Percentiles rank a stretch among this genome's conserved stretches.
phyloP scores from a whole-genome alignment of 176 grass and related monocot genomes.

The Hordeum vulgare region DNA sequence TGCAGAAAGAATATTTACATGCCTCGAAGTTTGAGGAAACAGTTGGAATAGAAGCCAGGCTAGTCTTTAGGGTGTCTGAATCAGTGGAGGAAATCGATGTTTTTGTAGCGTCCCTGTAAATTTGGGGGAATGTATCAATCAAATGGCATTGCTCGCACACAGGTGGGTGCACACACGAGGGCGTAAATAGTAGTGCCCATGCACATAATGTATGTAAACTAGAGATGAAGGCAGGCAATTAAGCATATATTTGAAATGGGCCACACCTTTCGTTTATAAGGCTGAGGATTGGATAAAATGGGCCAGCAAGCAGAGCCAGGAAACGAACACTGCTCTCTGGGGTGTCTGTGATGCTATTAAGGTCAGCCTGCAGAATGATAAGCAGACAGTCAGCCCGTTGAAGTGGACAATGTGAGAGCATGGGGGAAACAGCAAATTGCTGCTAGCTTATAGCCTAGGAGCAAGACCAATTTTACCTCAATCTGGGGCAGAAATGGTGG shows the following conservation, averaged over 20 bases:
- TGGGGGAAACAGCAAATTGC: slow-evolving; percentile 1
- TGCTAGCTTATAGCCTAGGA: slow-evolving; percentile 8
- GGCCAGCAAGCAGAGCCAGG: slow-evolving; percentile 85
- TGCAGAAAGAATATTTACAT: slow-evolving; percentile 2
- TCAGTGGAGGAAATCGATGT: slow-evolving; percentile 37
- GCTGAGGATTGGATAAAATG: slow-evolving; percentile 82
- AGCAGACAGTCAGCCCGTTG: background rate
- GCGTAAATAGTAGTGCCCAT: background rate
- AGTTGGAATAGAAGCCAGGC: slow-evolving; percentile 48
- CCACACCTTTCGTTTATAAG: slow-evolving; percentile 87
- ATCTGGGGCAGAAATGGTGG: slow-evolving; percentile 75
- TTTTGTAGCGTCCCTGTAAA: slow-evolving; percentile 70
- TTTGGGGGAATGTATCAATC: slow-evolving; percentile 20
- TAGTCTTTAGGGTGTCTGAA: slow-evolving; percentile 67
- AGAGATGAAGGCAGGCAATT: slow-evolving; percentile 14
- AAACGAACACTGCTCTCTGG: slow-evolving; percentile 63
- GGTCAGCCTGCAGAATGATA: slow-evolving; percentile 59
- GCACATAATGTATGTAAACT: slow-evolving; percentile 1
- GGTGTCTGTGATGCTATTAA: slow-evolving; percentile 55
- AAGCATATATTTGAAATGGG: slow-evolving; percentile 19
- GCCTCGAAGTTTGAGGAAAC: slow-evolving; percentile 95
- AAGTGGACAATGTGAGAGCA: background rate
- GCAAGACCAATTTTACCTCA: slow-evolving; percentile 45
- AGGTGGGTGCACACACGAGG: background rate
- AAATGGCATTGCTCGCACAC: slow-evolving; percentile 17